Conservation (phyloP, 1,139 yeast species). For the Pichia sp. region DNA sequence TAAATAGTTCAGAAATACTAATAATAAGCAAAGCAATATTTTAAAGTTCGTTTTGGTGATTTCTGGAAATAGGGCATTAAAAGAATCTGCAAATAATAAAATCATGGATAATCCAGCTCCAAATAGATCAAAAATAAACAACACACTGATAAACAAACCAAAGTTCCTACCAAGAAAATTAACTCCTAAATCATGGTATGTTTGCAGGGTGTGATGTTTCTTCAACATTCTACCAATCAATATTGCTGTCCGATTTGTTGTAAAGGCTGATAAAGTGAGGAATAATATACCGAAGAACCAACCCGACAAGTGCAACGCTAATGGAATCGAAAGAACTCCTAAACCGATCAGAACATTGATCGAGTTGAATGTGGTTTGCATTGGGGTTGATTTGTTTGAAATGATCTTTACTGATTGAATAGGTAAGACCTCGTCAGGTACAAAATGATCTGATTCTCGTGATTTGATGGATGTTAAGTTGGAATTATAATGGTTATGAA, state of each 20-base stretch:
- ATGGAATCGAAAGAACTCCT: constrained; percentile 76
- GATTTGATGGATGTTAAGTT: neutral
- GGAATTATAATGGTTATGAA: too few species aligned
- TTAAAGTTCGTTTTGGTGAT: constrained; percentile 45
- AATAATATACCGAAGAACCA: constrained; percentile 61
- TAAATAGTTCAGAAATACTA: constrained; percentile 58
- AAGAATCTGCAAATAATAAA: constrained; percentile 78
- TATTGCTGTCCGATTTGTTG: constrained; percentile 66
- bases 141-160: constrained; percentile 26
- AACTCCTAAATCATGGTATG: constrained; percentile 70
- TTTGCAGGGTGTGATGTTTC: constrained; percentile 67
- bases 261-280: constrained; percentile 46
- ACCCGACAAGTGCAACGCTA: constrained; percentile 74
- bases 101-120: constrained; percentile 77
- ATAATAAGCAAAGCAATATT: constrained; percentile 33
- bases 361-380: constrained; percentile 84
- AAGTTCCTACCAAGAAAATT: constrained; percentile 34
- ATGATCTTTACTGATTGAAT: constrained; percentile 19
- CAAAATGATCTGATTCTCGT: neutral
- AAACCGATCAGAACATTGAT: constrained; percentile 82
- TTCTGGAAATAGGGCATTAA: constrained; percentile 54
- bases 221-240: constrained; percentile 58
- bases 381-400: constrained; percentile 78
- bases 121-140: constrained; percentile 43
- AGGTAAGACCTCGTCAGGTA: neutral